These are phyloP conservation scores for Alternaria longipes DNA, from an alignment of 2,329 filamentous ascomycete genomes.

Conservation along the genomic window DNA sequence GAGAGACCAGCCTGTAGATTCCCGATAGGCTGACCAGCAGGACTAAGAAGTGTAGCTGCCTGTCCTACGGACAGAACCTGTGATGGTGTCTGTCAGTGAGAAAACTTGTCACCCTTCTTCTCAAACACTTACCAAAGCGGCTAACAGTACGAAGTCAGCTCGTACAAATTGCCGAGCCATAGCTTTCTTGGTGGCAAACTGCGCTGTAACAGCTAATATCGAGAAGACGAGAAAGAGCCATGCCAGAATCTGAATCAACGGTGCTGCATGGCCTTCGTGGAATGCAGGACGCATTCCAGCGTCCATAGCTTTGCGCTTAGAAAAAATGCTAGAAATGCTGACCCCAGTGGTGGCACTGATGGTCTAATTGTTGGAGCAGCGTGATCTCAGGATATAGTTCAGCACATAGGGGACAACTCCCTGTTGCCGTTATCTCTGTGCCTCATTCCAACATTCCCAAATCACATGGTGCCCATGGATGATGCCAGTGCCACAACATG, in stretches of 20 bases:
- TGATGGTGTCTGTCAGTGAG: neutral
- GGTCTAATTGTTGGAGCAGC: neutral
- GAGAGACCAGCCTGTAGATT: neutral
- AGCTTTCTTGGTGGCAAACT: slow-evolving; percentile 17
- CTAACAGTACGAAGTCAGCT: slow-evolving; percentile 8
- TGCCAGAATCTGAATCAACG: slow-evolving; percentile 15
- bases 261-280: slow-evolving; percentile 10
- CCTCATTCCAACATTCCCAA: neutral
- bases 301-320: neutral
- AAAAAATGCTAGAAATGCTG: neutral
- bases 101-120: neutral
- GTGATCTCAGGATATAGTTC: neutral
- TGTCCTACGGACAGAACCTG: slow-evolving; percentile 10
- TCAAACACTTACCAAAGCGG: neutral
- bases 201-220: slow-evolving; percentile 2
- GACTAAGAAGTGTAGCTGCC: slow-evolving; percentile 5
- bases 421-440: neutral
- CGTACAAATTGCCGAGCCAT: slow-evolving; percentile 3
- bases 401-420: neutral
- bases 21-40: slow-evolving; percentile 16
- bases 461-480: neutral
- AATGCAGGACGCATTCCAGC: slow-evolving; percentile 1
- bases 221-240: slow-evolving; percentile 18
- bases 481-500: too few relatives aligned
- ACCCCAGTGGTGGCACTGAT: too few relatives aligned